Evolutionary conservation across 2,329 filamentous ascomycete species (phyloP).

Genomic region (Scedosporium boydii): DNA sequence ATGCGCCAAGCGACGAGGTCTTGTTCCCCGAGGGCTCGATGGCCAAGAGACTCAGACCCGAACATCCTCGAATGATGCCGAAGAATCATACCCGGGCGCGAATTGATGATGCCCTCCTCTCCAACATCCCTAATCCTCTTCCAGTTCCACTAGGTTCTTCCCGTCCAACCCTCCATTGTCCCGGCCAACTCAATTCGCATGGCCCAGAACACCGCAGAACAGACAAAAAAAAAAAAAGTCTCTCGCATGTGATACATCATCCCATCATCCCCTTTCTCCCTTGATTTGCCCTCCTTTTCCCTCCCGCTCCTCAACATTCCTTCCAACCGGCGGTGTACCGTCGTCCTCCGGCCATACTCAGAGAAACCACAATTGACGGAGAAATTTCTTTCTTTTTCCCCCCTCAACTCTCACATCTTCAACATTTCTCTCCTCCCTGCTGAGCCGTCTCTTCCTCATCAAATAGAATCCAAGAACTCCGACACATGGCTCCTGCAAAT

Average conservation of each 20-base stretch:
- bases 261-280: not conserved
- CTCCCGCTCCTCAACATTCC: not conserved
- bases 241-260: not conserved
- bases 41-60: too few species aligned
- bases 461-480: not conserved
- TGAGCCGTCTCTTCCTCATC: not conserved
- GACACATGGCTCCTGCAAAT: slow-evolving; percentile 1
- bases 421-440: not conserved
- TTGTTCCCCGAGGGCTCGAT: too few species aligned
- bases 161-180: too few species aligned
- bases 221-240: not conserved
- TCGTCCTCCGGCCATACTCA: not conserved
- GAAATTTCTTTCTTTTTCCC: not conserved
- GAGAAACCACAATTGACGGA: not conserved
- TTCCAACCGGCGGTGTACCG: not conserved
- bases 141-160: too few species aligned
- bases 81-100: too few species aligned
- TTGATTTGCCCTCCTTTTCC: not conserved
- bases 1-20: too few species aligned
- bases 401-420: not conserved
- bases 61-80: too few species aligned
- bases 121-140: too few species aligned
- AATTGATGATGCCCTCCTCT: too few species aligned
- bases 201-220: not conserved
- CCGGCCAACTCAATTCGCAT: too few species aligned